A percentile compares a stretch with the other conserved stretches of the same genome.
These are phyloP conservation scores for Aspergillus heteromorphus DNA, from an alignment of 495 filamentous ascomycete genomes.

Conservation along the genomic window DNA sequence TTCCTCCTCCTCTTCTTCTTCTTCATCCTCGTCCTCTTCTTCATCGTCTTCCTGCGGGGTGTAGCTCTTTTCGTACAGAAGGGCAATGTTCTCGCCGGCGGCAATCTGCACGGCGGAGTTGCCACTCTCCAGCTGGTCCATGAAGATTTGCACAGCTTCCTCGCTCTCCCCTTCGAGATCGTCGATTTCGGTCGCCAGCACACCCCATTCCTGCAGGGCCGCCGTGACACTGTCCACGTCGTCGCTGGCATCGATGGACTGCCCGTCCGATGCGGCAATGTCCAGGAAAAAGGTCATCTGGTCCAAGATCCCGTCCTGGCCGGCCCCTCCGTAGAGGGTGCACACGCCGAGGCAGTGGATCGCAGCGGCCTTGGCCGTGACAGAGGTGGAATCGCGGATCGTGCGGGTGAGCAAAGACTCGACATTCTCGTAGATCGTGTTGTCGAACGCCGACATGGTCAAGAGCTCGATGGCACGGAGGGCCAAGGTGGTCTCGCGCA, in stretches of 20 bases:
- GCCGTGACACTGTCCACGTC: slow-evolving; percentile 72
- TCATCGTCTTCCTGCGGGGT: slow-evolving; percentile 56
- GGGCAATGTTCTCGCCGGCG: slow-evolving; percentile 84
- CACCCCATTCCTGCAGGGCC: slow-evolving; percentile 83
- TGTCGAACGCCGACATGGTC: slow-evolving; percentile 64
- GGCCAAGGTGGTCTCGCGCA: slow-evolving; percentile 68
- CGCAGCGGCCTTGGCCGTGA: slow-evolving; percentile 61
- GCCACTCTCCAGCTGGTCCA: slow-evolving; percentile 79
- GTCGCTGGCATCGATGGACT: slow-evolving; percentile 67
- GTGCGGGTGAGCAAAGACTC: slow-evolving; percentile 59
- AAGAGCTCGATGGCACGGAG: slow-evolving; percentile 72
- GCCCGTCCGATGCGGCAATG: slow-evolving; percentile 80
- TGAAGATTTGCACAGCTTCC: slow-evolving; percentile 74
- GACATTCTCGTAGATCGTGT: slow-evolving; percentile 63
- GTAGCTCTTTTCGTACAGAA: slow-evolving; percentile 82
- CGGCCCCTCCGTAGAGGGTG: slow-evolving; percentile 74
- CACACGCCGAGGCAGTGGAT: slow-evolving; percentile 70
- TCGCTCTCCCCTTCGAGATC: slow-evolving; percentile 72
- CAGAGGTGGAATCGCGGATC: slow-evolving; percentile 64
- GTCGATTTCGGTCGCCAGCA: slow-evolving; percentile 75
- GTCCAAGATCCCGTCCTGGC: slow-evolving; percentile 61
- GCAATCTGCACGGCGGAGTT: slow-evolving; percentile 75
- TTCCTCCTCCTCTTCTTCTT: slow-evolving; percentile 54
- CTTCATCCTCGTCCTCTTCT: slow-evolving; percentile 59
- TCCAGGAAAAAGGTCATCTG: slow-evolving; percentile 81